These are phyloP conservation scores for Aspergillus phoenicis DNA, from an alignment of 2,329 filamentous ascomycete species.

Conservation along the genomic window DNA sequence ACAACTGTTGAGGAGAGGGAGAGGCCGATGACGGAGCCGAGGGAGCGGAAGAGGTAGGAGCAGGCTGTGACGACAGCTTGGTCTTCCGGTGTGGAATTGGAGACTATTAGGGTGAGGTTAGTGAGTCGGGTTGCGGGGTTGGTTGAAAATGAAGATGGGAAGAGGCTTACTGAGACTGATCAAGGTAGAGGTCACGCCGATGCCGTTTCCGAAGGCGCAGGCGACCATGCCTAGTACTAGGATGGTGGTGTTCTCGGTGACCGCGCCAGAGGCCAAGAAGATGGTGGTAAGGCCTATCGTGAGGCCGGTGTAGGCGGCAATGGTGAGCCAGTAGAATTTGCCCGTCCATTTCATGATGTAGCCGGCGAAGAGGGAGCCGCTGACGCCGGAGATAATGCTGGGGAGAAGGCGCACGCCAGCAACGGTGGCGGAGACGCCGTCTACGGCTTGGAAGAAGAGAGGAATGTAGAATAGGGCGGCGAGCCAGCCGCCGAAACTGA, in stretches of 20 bases:
- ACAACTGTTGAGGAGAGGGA: constrained; percentile 72
- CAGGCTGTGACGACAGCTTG: constrained; percentile 76
- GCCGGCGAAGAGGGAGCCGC: constrained; percentile 66
- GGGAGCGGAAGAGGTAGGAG: constrained; percentile 76
- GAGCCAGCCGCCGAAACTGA: constrained; percentile 63
- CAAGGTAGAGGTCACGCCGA: constrained; percentile 70
- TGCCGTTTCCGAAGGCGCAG: constrained; percentile 57
- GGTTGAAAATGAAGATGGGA: not conserved
- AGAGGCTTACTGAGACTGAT: constrained; percentile 61
- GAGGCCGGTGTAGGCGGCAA: constrained; percentile 57
- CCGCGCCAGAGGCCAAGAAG: constrained; percentile 59
- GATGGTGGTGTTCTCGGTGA: constrained; percentile 52
- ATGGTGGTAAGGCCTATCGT: constrained; percentile 59
- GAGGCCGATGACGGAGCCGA: constrained; percentile 67
- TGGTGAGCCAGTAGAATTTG: constrained; percentile 70
- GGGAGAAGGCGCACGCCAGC: constrained; percentile 70
- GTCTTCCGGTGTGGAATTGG: constrained; percentile 67
- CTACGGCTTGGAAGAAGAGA: constrained; percentile 74
- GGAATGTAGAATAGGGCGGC: constrained; percentile 72
- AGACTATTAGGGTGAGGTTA: constrained; percentile 50
- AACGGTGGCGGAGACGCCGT: constrained; percentile 63
- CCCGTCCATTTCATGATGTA: constrained; percentile 70
- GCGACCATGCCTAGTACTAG: constrained; percentile 62
- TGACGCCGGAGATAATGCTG: constrained; percentile 62
- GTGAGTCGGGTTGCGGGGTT: not conserved